Percentiles rank a stretch among this genome's conserved stretches.
Evolutionary conservation across 139 green algal genomes (phyloP).

Genomic region (Chlorella sp.): DNA sequence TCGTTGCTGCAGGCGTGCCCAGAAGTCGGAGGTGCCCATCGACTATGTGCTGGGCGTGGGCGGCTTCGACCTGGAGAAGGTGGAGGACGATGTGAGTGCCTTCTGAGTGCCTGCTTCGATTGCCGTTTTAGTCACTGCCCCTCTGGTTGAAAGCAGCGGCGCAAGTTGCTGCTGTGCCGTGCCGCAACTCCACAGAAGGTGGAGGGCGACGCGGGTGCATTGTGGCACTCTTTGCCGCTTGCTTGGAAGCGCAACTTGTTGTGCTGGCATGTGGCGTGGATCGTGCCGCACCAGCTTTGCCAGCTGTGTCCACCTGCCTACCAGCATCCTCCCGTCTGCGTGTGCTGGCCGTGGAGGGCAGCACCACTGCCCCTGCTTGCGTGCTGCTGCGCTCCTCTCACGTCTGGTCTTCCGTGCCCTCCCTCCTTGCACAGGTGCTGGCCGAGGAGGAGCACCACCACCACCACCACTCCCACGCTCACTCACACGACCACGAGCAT

Average conservation of each 20-base stretch:
- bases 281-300: neutral
- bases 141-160: too few species aligned
- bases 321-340: too few species aligned
- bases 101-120: neutral
- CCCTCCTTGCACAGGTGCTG: constrained; percentile 13
- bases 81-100: constrained; percentile 79
- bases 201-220: too few species aligned
- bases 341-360: neutral
- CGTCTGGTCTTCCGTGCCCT: neutral
- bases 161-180: too few species aligned
- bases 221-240: too few species aligned
- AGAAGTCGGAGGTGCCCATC: constrained; percentile 72
- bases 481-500: constrained; percentile 43
- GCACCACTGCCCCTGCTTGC: too few species aligned
- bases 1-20: constrained; percentile 33
- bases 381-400: too few species aligned
- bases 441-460: constrained; percentile 29
- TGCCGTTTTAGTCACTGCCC: too few species aligned
- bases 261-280: neutral
- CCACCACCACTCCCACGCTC: constrained; percentile 23
- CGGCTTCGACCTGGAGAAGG: constrained; percentile 92
- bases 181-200: too few species aligned
- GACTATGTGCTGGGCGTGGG: constrained; percentile 95
- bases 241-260: neutral
- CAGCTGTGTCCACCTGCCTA: neutral